phyloP scores from a whole-genome alignment of 2,329 filamentous ascomycete species.

The Knoxdaviesia proteae region DNA sequence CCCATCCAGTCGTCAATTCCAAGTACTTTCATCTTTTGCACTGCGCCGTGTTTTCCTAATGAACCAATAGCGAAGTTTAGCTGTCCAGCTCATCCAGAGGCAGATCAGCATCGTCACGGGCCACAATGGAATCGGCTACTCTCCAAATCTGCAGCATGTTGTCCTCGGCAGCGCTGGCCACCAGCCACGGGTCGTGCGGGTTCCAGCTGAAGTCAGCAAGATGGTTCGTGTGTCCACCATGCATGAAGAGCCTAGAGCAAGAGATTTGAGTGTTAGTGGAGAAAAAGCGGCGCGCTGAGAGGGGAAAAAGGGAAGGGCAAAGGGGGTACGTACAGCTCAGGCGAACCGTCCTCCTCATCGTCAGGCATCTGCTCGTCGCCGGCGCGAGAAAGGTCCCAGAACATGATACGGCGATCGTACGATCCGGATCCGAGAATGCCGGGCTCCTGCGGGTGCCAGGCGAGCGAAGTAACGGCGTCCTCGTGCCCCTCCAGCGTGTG shows the following conservation, averaged over 20 bases:
- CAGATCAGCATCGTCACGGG: conserved; percentile 54
- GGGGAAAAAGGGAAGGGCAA: not conserved
- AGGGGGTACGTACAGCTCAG: conserved; percentile 54
- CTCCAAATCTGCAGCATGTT: conserved; percentile 94
- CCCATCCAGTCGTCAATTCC: no score
- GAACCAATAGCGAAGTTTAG: conserved; percentile 12
- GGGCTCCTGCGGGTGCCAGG: conserved; percentile 86
- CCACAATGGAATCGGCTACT: conserved; percentile 62
- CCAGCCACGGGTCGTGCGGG: conserved; percentile 85
- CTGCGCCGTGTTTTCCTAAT: not conserved
- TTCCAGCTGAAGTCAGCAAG: conserved; percentile 98
- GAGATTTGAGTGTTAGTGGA: conserved; percentile 7
- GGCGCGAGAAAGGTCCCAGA: conserved; percentile 86
- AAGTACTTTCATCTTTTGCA: not conserved
- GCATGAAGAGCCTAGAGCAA: conserved; percentile 65
- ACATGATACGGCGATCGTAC: conserved; percentile 82
- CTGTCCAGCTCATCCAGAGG: conserved; percentile 58
- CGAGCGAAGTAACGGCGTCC: conserved; percentile 74
- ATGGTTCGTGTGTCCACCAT: conserved; percentile 92
- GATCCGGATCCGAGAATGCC: conserved; percentile 77
- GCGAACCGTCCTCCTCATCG: conserved; percentile 83
- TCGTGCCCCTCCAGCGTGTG: conserved; percentile 78
- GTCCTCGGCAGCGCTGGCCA: conserved; percentile 89
- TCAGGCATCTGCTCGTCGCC: conserved; percentile 91
- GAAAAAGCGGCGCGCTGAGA: conserved; percentile 1